Evolutionary conservation across 148 eudicot genomes (phyloP), one percentile per base, ranked within the genome.

Genomic region (Beta vulgaris): DNA sequence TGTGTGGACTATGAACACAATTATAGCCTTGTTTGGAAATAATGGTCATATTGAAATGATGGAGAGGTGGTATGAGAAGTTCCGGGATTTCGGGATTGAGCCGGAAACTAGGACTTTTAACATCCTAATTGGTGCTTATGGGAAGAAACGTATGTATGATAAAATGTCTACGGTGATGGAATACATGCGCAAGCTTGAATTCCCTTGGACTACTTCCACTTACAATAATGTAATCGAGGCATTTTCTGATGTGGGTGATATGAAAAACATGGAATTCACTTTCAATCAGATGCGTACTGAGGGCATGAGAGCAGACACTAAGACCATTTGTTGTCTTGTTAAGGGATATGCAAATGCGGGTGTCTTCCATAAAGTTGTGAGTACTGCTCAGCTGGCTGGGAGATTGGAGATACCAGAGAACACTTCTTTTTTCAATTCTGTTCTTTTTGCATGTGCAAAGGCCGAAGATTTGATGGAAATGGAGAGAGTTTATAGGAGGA

Each of bases 151-250:
- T 0, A 87, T 92, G 96, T 95, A 92, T 44, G 97, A 92, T 78
- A 95, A 95, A 66, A 95, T 95, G 99, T 92, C 97, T 2, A 77
- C 97, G 0, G 99, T 95, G 55, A 95, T 95, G 99, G 99, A 95
- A 78, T 92, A 92, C 82, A 92, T 92, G 97, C 93, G 97, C 16
- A 95, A 87, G 82, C 89, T 90, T 59, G 83, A 88, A 43, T 95
- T 92, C 74, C 89, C 92, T 7, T 95, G 99, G 99, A 95, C 99
- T n/a, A 92, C 96, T 11, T 90, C 97, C 44, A 95, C 99, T 53
- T 95, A 92, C 81, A 95, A 92, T 79, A 92, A 90, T 60, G 91
- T 95, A 31, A 95, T 95, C 8, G 97, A 92, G 87, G 99, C 99
- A 36, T 92, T 95, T 79, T 80, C 97, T 7, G 97, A 92, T 34